Evolutionary conservation across 2,329 filamentous ascomycete genomes (phyloP).

Genomic region (Trichoderma lentiforme): DNA sequence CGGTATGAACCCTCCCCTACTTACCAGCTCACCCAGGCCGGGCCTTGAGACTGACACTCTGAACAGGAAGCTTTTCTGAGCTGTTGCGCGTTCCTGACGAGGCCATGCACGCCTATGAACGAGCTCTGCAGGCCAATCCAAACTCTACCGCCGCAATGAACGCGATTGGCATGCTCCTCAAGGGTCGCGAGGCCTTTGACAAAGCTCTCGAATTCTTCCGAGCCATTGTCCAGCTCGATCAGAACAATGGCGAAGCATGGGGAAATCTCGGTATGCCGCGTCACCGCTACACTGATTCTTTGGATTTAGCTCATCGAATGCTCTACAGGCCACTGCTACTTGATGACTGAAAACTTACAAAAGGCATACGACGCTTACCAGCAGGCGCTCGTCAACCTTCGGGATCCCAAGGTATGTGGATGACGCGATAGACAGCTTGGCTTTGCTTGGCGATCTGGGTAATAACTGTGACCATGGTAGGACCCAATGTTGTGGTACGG

Average conservation of each 20-base stretch:
- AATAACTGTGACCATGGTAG: constrained; percentile 39
- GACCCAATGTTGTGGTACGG: constrained; percentile 99
- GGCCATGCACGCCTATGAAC: constrained; percentile 86
- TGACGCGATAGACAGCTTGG: background rate
- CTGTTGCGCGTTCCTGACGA: constrained; percentile 84
- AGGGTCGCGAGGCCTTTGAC: constrained; percentile 88
- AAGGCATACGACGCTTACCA: constrained; percentile 97
- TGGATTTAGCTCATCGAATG: constrained; percentile 21
- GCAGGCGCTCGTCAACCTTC: constrained; percentile 86
- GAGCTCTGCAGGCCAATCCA: constrained; percentile 80
- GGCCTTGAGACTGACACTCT: constrained; percentile 10
- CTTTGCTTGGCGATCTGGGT: background rate
- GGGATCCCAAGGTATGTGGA: constrained; percentile 76
- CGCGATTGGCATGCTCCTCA: constrained; percentile 85
- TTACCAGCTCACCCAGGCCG: background rate
- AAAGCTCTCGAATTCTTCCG: constrained; percentile 92
- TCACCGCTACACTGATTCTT: constrained; percentile 17
- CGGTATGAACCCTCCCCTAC: constrained; percentile 57
- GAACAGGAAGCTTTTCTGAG: constrained; percentile 76
- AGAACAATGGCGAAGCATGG: constrained; percentile 91
- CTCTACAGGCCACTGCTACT: constrained; percentile 80
- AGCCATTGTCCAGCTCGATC: constrained; percentile 85
- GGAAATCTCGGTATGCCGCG: constrained; percentile 75
- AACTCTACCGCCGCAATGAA: constrained; percentile 91
- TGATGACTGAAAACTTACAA: constrained; percentile 98